Evolutionary conservation across 768 basidiomycete genomes (phyloP).

Genomic region (Pholiota conissans): DNA sequence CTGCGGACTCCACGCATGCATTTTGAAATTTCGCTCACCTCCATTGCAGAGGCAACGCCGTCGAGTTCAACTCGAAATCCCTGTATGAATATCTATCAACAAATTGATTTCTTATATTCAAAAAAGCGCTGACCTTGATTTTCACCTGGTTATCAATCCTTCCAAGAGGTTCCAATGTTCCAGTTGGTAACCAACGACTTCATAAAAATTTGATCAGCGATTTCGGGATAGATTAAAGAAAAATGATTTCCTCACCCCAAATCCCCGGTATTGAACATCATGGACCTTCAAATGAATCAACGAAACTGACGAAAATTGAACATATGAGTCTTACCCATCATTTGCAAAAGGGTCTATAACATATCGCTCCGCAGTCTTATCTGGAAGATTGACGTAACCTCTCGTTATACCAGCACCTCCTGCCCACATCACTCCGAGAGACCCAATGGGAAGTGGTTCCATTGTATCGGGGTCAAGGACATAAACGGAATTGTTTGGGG

Average conservation of each 20-base stretch:
- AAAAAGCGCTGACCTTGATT: constrained; percentile 42
- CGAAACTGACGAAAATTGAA: neutral
- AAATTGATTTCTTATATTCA: no score
- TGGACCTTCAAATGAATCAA: constrained; percentile 18
- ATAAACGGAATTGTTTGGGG: constrained; percentile 51
- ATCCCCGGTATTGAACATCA: constrained; percentile 69
- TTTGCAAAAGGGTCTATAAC: constrained; percentile 48
- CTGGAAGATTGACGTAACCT: constrained; percentile 56
- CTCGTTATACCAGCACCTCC: constrained; percentile 57
- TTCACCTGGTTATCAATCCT: constrained; percentile 66
- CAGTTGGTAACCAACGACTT: constrained; percentile 51
- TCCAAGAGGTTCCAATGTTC: constrained; percentile 57
- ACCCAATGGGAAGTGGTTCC: constrained; percentile 36
- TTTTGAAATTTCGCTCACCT: constrained; percentile 34
- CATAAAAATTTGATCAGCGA: constrained; percentile 4
- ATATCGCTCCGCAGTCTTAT: constrained; percentile 54
- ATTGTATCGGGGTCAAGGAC: constrained; percentile 36
- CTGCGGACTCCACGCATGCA: neutral
- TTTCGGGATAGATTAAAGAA: neutral
- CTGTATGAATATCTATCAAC: constrained; percentile 23
- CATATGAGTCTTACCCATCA: constrained; percentile 37
- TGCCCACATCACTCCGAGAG: constrained; percentile 56
- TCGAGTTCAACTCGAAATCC: constrained; percentile 68
- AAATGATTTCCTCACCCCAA: constrained; percentile 36
- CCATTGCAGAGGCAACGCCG: constrained; percentile 60